These are phyloP conservation scores for Apophysomyces ossiformis DNA, from an alignment of 371 early-diverging fungal genomes.

Conservation along the genomic window DNA sequence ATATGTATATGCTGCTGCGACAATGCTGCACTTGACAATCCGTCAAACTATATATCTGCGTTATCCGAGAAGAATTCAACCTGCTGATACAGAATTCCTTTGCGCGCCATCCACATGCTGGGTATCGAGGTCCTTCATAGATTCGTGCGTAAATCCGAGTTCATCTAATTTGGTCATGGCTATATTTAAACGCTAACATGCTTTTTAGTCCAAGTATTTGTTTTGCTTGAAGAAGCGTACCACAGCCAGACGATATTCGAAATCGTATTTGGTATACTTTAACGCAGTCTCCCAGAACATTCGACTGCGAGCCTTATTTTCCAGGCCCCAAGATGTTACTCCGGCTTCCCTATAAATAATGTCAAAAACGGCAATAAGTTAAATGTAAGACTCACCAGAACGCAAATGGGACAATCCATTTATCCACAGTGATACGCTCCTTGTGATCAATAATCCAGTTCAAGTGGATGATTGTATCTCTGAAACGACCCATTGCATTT, in stretches of 20 bases:
- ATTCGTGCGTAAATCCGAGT: conserved; percentile 20
- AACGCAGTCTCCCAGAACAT: conserved; percentile 50
- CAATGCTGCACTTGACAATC: too few relatives aligned
- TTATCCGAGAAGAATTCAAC: neutral
- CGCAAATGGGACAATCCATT: conserved; percentile 66
- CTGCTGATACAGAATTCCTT: neutral
- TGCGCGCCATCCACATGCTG: neutral
- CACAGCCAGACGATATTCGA: conserved; percentile 52
- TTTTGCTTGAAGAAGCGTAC: conserved; percentile 24
- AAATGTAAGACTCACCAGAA: conserved; percentile 46
- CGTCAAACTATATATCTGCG: neutral
- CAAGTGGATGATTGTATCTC: conserved; percentile 49
- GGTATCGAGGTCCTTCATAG: neutral
- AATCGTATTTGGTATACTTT: conserved; percentile 49
- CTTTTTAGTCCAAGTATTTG: neutral
- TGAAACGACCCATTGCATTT: conserved; percentile 44
- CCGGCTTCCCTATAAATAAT: conserved; percentile 45
- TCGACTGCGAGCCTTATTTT: conserved; percentile 42
- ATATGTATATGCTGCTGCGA: too few relatives aligned
- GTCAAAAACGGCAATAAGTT: neutral
- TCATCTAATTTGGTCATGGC: conserved; percentile 51
- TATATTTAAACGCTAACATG: conserved; percentile 41
- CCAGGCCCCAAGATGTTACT: conserved; percentile 52
- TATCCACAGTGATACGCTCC: conserved; percentile 51
- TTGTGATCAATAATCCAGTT: conserved; percentile 68